Percentiles rank a stretch among this genome's conserved stretches.
Evolutionary conservation across 2,329 filamentous ascomycete species (phyloP).

Genomic region (Endoconidiophora laricicola): DNA sequence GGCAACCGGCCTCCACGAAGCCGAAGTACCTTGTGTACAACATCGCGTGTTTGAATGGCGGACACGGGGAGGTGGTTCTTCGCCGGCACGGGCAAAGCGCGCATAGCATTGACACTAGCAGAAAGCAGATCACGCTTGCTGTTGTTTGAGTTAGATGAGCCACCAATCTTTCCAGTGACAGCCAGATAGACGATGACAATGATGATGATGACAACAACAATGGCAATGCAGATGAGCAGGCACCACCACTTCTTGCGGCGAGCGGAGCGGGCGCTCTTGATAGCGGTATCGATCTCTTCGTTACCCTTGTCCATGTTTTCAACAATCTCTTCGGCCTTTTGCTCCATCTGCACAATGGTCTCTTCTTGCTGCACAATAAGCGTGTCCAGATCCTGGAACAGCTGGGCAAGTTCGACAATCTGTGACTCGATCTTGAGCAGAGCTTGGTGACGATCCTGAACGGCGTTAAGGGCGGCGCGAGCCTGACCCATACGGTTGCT

Average conservation of each 20-base stretch:
- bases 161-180: slow-evolving; percentile 16
- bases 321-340: slow-evolving; percentile 71
- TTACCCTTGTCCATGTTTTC: slow-evolving; percentile 77
- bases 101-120: background rate
- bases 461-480: slow-evolving; percentile 59
- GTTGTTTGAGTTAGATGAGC: slow-evolving; percentile 20
- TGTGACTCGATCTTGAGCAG: slow-evolving; percentile 86
- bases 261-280: slow-evolving; percentile 62
- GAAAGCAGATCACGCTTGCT: slow-evolving; percentile 16
- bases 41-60: background rate
- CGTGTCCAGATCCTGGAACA: slow-evolving; percentile 81
- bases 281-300: slow-evolving; percentile 63
- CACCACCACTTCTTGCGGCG: slow-evolving; percentile 96
- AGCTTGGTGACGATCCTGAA: slow-evolving; percentile 67
- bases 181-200: slow-evolving; percentile 32
- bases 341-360: slow-evolving; percentile 64
- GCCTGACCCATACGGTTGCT: slow-evolving; percentile 69
- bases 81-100: background rate
- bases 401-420: slow-evolving; percentile 69
- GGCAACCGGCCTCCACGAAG: slow-evolving; percentile 8
- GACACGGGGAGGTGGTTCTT: slow-evolving; percentile 7
- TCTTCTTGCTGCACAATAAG: slow-evolving; percentile 76
- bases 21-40: slow-evolving; percentile 1
- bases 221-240: slow-evolving; percentile 51
- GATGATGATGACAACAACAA: slow-evolving; percentile 35